Evolutionary conservation across 345 rosid genomes (phyloP).

Genomic region (Euphorbia tirucalli): DNA sequence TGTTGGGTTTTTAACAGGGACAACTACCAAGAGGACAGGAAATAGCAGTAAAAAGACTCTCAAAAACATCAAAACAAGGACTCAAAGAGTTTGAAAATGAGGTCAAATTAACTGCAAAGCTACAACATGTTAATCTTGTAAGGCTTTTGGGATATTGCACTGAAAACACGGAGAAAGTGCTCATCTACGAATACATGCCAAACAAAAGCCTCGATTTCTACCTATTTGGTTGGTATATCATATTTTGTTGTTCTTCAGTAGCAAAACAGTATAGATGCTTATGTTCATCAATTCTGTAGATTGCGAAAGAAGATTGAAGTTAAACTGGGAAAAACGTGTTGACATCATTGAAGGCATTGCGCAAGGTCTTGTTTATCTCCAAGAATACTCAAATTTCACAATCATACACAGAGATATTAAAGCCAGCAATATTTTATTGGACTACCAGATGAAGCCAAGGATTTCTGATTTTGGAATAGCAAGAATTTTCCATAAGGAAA

Average conservation of each 20-base stretch:
- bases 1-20: constrained; percentile 23
- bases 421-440: constrained; percentile 42
- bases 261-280: no score
- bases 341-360: constrained; percentile 41
- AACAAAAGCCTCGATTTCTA: constrained; percentile 37
- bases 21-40: constrained; percentile 27
- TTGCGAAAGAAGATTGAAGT: background rate
- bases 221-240: no score
- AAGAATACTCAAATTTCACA: constrained; percentile 48
- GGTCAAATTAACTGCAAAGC: constrained; percentile 37
- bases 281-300: no score
- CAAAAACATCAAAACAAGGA: constrained; percentile 40
- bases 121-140: constrained; percentile 44
- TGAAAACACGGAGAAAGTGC: constrained; percentile 38
- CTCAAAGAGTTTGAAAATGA: constrained; percentile 38
- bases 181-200: constrained; percentile 41
- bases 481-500: constrained; percentile 36
- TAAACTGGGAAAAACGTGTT: constrained; percentile 39
- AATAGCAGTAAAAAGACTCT: constrained; percentile 49
- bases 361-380: constrained; percentile 51
- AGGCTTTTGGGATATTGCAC: constrained; percentile 37
- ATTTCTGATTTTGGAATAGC: constrained; percentile 51
- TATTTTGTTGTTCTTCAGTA: no score
- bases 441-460: constrained; percentile 37
- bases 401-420: constrained; percentile 47